phyloP scores from a whole-genome alignment of 306 rosid genomes.

The Malus sieversii region DNA sequence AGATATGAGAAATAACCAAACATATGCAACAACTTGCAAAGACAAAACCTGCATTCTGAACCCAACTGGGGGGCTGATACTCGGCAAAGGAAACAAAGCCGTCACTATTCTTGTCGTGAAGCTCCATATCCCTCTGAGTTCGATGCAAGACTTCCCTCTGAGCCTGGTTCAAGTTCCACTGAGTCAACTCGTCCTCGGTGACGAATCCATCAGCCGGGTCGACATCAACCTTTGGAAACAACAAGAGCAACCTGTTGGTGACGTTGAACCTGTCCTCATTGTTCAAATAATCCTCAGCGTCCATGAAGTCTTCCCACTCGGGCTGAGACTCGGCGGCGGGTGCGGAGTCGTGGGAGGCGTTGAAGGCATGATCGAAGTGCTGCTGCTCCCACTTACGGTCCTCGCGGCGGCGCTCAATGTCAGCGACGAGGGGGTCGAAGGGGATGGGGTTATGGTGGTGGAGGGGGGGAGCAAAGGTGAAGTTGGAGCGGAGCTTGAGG shows the following conservation, averaged over 20 bases:
- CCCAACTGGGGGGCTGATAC: slow-evolving; percentile 90
- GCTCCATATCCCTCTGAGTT: slow-evolving; percentile 73
- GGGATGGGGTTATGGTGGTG: slow-evolving; percentile 39
- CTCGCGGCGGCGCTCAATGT: slow-evolving; percentile 84
- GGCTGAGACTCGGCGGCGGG: slow-evolving; percentile 78
- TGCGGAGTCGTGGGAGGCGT: slow-evolving; percentile 30
- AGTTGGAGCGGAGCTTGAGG: slow-evolving; percentile 80
- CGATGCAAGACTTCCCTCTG: slow-evolving; percentile 65
- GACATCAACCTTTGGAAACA: slow-evolving; percentile 76
- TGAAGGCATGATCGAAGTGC: slow-evolving; percentile 39
- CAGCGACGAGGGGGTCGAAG: slow-evolving; percentile 84
- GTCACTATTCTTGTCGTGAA: slow-evolving; percentile 77
- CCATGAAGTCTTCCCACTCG: slow-evolving; percentile 85
- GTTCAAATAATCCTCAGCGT: slow-evolving; percentile 80
- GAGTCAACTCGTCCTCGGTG: slow-evolving; percentile 58
- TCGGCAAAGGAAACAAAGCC: slow-evolving; percentile 70
- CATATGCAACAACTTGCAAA: not conserved
- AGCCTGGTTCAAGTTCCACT: slow-evolving; percentile 72
- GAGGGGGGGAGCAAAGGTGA: slow-evolving; percentile 35
- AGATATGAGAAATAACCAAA: not conserved
- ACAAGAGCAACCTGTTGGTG: slow-evolving; percentile 43
- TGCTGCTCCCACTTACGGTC: slow-evolving; percentile 84
- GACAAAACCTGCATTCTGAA: slow-evolving; percentile 50
- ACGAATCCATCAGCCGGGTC: slow-evolving; percentile 59
- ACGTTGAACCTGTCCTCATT: slow-evolving; percentile 84